Base-by-base conservation (phyloP, 768 basidiomycete genomes). In the Boletus coccyginus region DNA sequence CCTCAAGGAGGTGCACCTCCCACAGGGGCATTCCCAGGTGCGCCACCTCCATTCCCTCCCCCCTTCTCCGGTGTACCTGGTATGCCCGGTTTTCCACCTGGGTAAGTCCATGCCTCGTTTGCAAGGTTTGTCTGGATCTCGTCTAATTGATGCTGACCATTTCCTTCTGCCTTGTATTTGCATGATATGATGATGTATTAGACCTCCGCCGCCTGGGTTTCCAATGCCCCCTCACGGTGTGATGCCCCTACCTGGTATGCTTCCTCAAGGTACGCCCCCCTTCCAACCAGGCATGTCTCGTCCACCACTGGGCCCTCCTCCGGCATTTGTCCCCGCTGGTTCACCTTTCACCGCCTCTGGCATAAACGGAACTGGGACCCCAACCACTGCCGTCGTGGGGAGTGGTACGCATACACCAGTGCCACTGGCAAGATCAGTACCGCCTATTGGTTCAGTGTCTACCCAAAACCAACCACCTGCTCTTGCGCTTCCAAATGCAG, bases 181-280 rank as follows among this genome's bases (percentile, higher is more conserved):
- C 39, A 29, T 63, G 29, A 47, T 35, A 39, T 64, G 42, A 63
- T 52, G 45, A 46, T 42, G 47, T 56, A 36, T 57, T 60, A 80
- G 81, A 27, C 74, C 74, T 35, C 77, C 77, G 27, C 84, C 82
- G 2, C 82, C 84, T 43, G 84, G 83, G 1, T 82, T 85, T 64
- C 72, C 79, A 0, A 67, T 78, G 48, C 78, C 80, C 9, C 85
- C 74, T 51, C 71, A 70, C 52, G 81, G 79, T 43, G 62, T 69
- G 53, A 57, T 72, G 53, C 66, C 59, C 19, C 58, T 62, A 24
- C 70, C 73, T 46, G 77, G 75, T 54, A 64, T 67, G 50, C 65
- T 70, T 58, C 71, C 77, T 50, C 73, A 73, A 62, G 70, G 73
- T 55, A 64, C 65, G 61, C 74, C 74, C 32, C 73, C 74, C 56